Evolutionary conservation across 352 stramenopile species (phyloP), one percentile per base, ranked within the genome.

Genomic region (Globisporangium takayamanum): DNA sequence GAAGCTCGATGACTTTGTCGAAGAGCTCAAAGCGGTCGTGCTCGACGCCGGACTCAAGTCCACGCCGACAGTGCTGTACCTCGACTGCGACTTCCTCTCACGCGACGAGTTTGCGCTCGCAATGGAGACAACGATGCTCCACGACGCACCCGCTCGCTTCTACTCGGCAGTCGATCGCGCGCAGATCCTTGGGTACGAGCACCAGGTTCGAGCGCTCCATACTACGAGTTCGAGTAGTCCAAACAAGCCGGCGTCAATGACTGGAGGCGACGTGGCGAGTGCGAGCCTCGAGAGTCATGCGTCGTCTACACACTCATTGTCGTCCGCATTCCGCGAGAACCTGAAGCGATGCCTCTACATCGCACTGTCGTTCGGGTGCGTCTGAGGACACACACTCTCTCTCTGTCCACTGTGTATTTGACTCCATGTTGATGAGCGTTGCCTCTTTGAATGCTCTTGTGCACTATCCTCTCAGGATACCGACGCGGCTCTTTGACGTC

Each of bases 161-260:
- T 88, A 87, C 46, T 77, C 76, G 3, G 69, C 74, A 1, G 62
- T 67, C 0, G 78, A 90, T 41, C 82, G 73, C 56, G 65, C 76
- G 0, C 76, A 74, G 26, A 70, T 88, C 16, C 57, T 84, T 20
- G 69, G 66, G 18, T 50, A 72, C 46, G 71, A 82, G 15, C 71
- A 84, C 30, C 70, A 84, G 7, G 41, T 41, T 25, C 54, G 41
- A 25, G 18, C 45, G 11, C 30, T 6, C 6, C 16, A 47, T n/a
- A n/a, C 22, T 50, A n/a, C 12, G 12, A 46, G 0, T 3, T 5
- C 6, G 4, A 14, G 41, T 12, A 46, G 41, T 46, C 41, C 41
- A 46, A 46, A 5, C 41, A 46, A 46, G 37, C 37, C 37, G 14
- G 8, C 37, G 10, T 7, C 41, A 5, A n/a, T n/a, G 41, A 14